Evolutionary conservation across 1,284 basidiomycete genomes (phyloP).

Genomic region (Rhodotorula sp.): DNA sequence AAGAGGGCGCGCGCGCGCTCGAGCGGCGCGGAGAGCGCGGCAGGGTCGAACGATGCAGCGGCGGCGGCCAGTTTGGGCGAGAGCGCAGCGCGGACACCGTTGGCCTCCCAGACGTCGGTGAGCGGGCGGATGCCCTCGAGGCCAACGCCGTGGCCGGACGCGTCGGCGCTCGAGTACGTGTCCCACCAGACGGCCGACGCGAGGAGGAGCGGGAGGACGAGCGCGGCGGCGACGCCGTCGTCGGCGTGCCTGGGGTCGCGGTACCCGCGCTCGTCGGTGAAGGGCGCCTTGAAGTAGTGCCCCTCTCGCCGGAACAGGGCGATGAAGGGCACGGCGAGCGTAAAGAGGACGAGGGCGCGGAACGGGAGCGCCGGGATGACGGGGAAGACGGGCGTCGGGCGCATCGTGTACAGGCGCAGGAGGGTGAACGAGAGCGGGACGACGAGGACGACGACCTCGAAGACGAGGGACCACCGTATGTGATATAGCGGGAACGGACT

Average conservation of each 20-base stretch:
- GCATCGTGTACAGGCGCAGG: conserved; percentile 33
- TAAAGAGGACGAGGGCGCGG: conserved; percentile 31
- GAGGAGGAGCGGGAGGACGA: conserved; percentile 45
- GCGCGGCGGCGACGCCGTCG: conserved; percentile 45
- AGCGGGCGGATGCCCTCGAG: conserved; percentile 37
- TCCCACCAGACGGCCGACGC: conserved; percentile 43
- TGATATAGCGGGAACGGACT: conserved; percentile 38
- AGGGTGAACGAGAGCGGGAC: conserved; percentile 38
- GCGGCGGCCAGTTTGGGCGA: neutral
- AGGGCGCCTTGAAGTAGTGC: conserved; percentile 45
- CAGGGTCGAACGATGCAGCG: conserved; percentile 29
- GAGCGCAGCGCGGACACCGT: conserved; percentile 29
- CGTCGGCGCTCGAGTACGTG: conserved; percentile 29
- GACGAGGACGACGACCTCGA: conserved; percentile 42
- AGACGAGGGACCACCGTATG: conserved; percentile 38
- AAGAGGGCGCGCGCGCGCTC: conserved; percentile 44
- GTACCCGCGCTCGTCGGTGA: conserved; percentile 49
- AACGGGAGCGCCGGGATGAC: conserved; percentile 32
- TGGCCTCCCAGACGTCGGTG: conserved; percentile 45
- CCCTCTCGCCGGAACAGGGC: conserved; percentile 41
- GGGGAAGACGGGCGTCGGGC: conserved; percentile 28
- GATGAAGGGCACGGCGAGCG: conserved; percentile 42
- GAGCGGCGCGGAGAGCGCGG: conserved; percentile 39
- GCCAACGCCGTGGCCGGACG: conserved; percentile 11
- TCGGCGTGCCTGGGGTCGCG: conserved; percentile 42